Evolutionary conservation across 1,139 yeast species (phyloP).

Genomic region (Nakaseomyces sp.): DNA sequence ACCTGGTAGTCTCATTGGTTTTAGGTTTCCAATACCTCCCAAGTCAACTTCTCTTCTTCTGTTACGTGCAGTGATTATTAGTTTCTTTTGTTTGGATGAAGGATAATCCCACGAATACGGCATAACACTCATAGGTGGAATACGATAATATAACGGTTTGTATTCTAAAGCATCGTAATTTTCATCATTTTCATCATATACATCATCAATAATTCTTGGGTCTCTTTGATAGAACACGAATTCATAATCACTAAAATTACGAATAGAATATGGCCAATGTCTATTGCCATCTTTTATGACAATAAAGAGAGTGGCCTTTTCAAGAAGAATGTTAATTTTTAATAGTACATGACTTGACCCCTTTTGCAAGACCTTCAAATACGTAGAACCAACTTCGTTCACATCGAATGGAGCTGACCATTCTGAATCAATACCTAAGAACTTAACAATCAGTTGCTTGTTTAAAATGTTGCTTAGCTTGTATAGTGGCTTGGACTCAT

Average conservation of each 20-base stretch:
- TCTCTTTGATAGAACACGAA: slow-evolving; percentile 80
- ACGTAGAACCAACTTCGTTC: slow-evolving; percentile 75
- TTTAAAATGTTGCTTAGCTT: slow-evolving; percentile 25
- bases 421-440: slow-evolving; percentile 47
- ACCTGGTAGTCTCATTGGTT: slow-evolving; percentile 71
- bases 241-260: slow-evolving; percentile 81
- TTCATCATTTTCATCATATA: slow-evolving; percentile 45
- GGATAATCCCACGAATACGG: slow-evolving; percentile 98
- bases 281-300: slow-evolving; percentile 64
- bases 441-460: slow-evolving; percentile 53
- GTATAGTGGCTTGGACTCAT: slow-evolving; percentile 54
- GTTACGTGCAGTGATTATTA: slow-evolving; percentile 63
- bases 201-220: slow-evolving; percentile 47
- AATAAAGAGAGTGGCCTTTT: slow-evolving; percentile 72
- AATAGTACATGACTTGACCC: slow-evolving; percentile 60
- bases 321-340: slow-evolving; percentile 65
- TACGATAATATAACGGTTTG: slow-evolving; percentile 64
- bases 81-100: slow-evolving; percentile 75
- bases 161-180: slow-evolving; percentile 40
- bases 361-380: slow-evolving; percentile 55
- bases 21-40: slow-evolving; percentile 85
- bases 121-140: slow-evolving; percentile 91
- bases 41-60: slow-evolving; percentile 72
- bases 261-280: slow-evolving; percentile 86
- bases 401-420: slow-evolving; percentile 90